Base-by-base conservation (phyloP, 495 filamentous ascomycete genomes). In the Lasiosphaeria ovina region DNA sequence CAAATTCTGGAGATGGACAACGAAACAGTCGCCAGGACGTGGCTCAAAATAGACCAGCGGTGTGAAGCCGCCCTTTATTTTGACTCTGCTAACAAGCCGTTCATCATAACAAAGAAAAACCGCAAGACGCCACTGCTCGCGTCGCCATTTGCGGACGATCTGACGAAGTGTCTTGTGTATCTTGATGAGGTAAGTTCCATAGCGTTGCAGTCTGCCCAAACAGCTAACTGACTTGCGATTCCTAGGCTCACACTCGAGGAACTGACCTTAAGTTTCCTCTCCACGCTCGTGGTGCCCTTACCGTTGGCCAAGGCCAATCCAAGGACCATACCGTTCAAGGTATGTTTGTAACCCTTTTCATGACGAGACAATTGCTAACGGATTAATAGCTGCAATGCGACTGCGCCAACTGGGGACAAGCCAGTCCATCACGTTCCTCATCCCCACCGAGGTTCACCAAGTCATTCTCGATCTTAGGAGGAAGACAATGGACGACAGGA, bases 301-400 rank as follows among this genome's bases (percentile, higher is more conserved):
- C 81, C 0, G 60, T 83, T 7, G 78, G 75, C 0, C 69, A 76
- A 2, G 71, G 74, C 35, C 66, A 79, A 16, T 77, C 78, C 0
- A 82, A 83, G 66, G 81, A 83, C 48, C 64, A 69, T 35, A 69
- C 77, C 0, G 77, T 82, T 17, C 81, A 83, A 77, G 70, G 70
- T 69, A 4, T 16, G 47, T 44, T 44, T 50, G 47, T 82, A n/a
- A 50, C 14, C 6, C 47, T 50, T 17, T 8, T 31, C 47, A 50
- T 24, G 24, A 24, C 24, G 24, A 24, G 24, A 7, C 17, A 14
- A 6, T 31, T 17, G 16, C 17, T 50, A 50, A 31, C 1, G 14
- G 9, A 11, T n/a, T 1, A n/a, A 11, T 42, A 76, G 73, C 73
- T 60, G 79, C 78, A 5, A 83, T 81, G 79, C 64, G 74, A n/a